These are phyloP conservation scores for Agroathelia rolfsii DNA, from an alignment of 1,284 basidiomycete genomes.

Conservation along the genomic window DNA sequence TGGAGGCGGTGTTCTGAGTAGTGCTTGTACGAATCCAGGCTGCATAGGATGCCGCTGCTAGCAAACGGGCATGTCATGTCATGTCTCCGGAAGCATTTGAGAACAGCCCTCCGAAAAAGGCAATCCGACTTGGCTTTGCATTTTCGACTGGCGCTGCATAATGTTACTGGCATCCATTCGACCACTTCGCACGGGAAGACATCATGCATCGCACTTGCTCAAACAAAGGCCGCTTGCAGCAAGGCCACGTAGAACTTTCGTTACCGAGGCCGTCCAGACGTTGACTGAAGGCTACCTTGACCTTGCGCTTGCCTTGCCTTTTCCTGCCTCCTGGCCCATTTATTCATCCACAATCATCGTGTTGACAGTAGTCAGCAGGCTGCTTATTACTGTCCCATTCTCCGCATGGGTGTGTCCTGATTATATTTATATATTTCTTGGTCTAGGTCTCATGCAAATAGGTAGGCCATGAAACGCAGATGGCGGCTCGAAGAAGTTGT, in stretches of 20 bases:
- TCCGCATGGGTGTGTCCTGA: conserved; percentile 64
- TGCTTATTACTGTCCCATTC: conserved; percentile 61
- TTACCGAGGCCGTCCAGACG: conserved; percentile 27
- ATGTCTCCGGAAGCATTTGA: no score
- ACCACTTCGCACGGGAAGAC: no score
- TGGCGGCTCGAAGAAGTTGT: conserved; percentile 59
- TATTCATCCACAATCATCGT: conserved; percentile 76
- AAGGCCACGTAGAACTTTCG: conserved; percentile 22
- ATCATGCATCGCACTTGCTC: no score
- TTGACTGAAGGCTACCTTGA: conserved; percentile 46
- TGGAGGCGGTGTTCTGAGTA: conserved; percentile 16
- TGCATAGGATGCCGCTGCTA: conserved; percentile 7
- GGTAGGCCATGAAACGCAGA: conserved; percentile 53
- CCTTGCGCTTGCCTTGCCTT: conserved; percentile 58
- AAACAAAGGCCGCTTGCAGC: no score
- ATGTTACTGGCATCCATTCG: conserved; percentile 13
- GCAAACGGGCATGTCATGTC: no score
- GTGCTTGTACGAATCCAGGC: conserved; percentile 1
- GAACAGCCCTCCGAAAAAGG: no score
- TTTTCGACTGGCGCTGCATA: no score
- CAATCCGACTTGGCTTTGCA: no score
- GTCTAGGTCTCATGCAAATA: conserved; percentile 8
- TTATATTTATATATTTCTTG: conserved; percentile 6
- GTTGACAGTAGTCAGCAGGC: conserved; percentile 57
- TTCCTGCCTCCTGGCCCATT: conserved; percentile 52